Evolutionary conservation across 306 rosid species (phyloP), one percentile per base, ranked within the genome.

Genomic region (Trifolium dubium): DNA sequence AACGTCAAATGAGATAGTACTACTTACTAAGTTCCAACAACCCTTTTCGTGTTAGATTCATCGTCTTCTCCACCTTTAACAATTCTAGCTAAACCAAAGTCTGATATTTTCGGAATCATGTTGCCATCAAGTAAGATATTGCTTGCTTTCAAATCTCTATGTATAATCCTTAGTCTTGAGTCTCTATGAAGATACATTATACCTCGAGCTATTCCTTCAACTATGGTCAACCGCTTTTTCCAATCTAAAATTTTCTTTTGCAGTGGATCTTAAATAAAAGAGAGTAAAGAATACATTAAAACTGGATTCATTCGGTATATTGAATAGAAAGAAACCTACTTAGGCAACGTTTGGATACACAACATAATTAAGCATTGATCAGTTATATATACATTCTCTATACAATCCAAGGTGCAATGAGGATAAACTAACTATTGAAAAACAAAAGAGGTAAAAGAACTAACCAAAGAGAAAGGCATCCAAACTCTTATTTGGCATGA

Each of bases 401-500:
- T 23, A 23, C 1, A 23, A 23, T 23, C 23, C 23, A 23, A 23
- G 23, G 23, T 23, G 23, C 23, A 23, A 23, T 23, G 23, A 23
- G 23, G 23, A 23, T 23, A 23, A 23, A 23, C 23, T 23, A 23
- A 23, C 23, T 23, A 23, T 23, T 23, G 23, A 23, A 23, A 23
- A 23, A 23, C 23, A 23, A 23, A 60, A 31, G 65, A 31, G 11
- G 41, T 12, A 60, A 60, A 60, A 60, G 31, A 62, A 85, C 85
- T 37, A 17, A 85, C 89, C 83, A 34, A 85, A 86, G 7, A 86
- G 61, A 56, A 77, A 77, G 8, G 89, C 80, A 62, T 83, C 87
- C 76, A 80, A 80, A 43, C 87, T 86, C 49, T 75, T 71, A 58
- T 86, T 86, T 62, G 85, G 85, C 89, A 85, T 82, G 50, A 73